These are phyloP conservation scores for Diplogelasinospora grovesii DNA, from an alignment of 495 filamentous ascomycete species.

Conservation along the genomic window DNA sequence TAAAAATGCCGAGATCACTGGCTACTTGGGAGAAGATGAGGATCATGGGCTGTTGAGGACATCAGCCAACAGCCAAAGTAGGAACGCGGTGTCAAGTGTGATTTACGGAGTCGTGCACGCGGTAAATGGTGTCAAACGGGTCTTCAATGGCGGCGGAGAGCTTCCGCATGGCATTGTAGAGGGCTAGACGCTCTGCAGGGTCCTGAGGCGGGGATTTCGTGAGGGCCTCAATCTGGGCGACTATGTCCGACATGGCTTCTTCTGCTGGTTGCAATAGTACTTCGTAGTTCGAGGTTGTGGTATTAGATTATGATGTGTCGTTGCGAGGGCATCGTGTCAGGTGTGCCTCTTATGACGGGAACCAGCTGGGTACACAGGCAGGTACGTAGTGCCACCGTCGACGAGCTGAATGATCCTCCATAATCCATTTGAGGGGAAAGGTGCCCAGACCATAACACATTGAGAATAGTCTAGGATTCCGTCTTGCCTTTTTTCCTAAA, in stretches of 20 bases:
- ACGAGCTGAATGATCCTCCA: too few relatives aligned
- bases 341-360: too few relatives aligned
- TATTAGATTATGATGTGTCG: too few relatives aligned
- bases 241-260: background rate
- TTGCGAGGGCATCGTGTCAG: too few relatives aligned
- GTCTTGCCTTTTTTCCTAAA: too few relatives aligned
- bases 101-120: background rate
- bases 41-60: conserved; percentile 11
- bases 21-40: conserved; percentile 22
- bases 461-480: too few relatives aligned
- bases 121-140: background rate
- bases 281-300: too few relatives aligned
- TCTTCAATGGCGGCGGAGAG: background rate
- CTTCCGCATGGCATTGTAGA: background rate
- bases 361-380: too few relatives aligned
- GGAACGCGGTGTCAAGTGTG: background rate
- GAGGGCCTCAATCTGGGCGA: background rate
- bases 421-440: too few relatives aligned
- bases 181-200: background rate
- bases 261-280: background rate
- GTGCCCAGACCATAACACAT: too few relatives aligned
- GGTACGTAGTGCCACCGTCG: too few relatives aligned
- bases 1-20: conserved; percentile 29
- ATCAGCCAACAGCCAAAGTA: too few relatives aligned
- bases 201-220: background rate